Percentiles rank a stretch among this genome's conserved stretches.
These are phyloP conservation scores for Pythium chondricola DNA, from an alignment of 352 stramenopile genomes.

Conservation along the genomic window DNA sequence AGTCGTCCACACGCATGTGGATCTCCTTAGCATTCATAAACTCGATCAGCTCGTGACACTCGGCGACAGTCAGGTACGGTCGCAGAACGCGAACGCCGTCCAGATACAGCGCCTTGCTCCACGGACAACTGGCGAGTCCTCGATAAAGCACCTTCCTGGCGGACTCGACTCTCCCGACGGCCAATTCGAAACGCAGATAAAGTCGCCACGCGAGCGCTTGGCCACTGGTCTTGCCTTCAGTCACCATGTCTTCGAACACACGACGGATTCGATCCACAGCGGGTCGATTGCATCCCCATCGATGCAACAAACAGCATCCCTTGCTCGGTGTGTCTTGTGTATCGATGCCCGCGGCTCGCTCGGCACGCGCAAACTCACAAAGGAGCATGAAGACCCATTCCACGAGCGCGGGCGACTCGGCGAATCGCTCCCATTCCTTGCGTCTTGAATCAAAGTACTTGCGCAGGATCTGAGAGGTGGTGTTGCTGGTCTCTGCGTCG, in stretches of 20 bases:
- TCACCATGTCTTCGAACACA: constrained; percentile 64
- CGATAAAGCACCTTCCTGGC: constrained; percentile 74
- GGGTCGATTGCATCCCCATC: constrained; percentile 50
- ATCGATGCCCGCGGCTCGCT: constrained; percentile 22
- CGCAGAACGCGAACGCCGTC: constrained; percentile 57
- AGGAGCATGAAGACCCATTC: constrained; percentile 77
- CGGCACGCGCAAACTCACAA: constrained; percentile 50
- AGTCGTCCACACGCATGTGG: constrained; percentile 46
- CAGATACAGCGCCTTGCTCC: constrained; percentile 75
- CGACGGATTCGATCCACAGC: constrained; percentile 47
- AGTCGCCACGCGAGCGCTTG: constrained; percentile 61
- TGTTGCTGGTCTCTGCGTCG: constrained; percentile 62
- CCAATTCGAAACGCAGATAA: constrained; percentile 74
- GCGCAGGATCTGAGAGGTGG: constrained; percentile 64
- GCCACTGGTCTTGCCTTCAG: constrained; percentile 37
- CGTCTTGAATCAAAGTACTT: constrained; percentile 47
- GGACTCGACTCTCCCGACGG: constrained; percentile 54
- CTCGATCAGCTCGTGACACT: constrained; percentile 57
- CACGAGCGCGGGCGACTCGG: constrained; percentile 51
- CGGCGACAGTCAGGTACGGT: constrained; percentile 48
- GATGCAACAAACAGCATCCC: constrained; percentile 63
- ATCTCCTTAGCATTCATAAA: constrained; percentile 75
- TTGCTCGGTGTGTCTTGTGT: neutral
- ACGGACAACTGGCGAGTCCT: constrained; percentile 57
- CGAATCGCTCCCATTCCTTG: constrained; percentile 38